phyloP scores from a whole-genome alignment of 345 rosid genomes.

The Bruguiera sexangula region DNA sequence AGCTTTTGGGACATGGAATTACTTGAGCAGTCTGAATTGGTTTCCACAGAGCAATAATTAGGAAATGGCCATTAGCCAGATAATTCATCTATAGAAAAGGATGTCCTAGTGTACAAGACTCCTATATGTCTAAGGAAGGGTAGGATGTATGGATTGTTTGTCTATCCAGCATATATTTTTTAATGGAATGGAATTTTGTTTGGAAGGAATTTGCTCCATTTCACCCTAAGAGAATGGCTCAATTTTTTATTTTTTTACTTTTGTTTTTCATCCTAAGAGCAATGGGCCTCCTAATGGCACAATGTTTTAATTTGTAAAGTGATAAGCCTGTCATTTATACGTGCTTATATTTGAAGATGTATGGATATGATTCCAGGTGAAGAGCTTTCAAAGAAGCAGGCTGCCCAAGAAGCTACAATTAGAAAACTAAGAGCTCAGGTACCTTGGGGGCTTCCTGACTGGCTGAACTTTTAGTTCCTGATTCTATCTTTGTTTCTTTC shows the following conservation, averaged over 20 bases:
- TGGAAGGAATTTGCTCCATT: background rate
- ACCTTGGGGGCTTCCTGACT: conserved; percentile 10
- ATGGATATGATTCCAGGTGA: conserved; percentile 57
- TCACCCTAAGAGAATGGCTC: no score
- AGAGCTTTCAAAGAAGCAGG: conserved; percentile 98
- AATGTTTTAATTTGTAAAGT: background rate
- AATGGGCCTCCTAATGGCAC: no score
- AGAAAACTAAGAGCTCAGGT: conserved; percentile 77
- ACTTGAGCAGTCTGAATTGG: background rate
- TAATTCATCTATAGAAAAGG: no score
- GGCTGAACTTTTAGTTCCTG: conserved; percentile 1
- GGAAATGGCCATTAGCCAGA: background rate
- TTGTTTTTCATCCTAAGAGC: no score
- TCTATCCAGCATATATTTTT: background rate
- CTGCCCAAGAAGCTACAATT: conserved; percentile 89
- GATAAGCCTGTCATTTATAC: background rate
- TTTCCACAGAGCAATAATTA: background rate
- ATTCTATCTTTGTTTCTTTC: no score
- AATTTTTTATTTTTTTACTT: no score
- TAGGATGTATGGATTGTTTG: no score
- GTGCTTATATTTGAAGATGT: background rate
- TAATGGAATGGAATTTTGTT: background rate
- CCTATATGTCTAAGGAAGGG: no score
- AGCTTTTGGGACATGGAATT: background rate
- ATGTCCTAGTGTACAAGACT: no score